Percentiles rank a stretch among this genome's conserved stretches.
These are phyloP conservation scores for Jatropha curcas DNA, from an alignment of 345 rosid species.

Conservation along the genomic window DNA sequence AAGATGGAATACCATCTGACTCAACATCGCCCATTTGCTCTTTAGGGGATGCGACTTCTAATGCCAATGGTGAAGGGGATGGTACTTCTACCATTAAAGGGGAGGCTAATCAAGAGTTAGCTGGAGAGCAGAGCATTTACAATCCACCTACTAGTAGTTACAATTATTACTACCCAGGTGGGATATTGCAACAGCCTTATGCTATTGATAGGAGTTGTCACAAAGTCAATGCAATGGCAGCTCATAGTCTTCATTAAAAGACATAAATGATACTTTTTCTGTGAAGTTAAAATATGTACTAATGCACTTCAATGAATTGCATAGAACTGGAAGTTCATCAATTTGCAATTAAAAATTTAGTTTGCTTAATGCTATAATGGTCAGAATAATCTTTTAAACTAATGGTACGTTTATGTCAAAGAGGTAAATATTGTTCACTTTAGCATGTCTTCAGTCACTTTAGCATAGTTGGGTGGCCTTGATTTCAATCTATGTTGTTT, in stretches of 20 bases:
- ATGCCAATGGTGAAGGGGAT: constrained; percentile 29
- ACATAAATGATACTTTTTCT: not conserved
- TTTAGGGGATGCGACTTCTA: constrained; percentile 27
- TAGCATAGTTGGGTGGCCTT: not conserved
- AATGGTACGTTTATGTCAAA: not conserved
- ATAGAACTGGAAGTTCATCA: not conserved
- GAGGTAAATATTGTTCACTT: not conserved
- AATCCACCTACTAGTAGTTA: constrained; percentile 37
- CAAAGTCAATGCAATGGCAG: not conserved
- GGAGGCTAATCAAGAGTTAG: constrained; percentile 28
- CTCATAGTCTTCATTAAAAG: not conserved
- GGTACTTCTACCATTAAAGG: constrained; percentile 23
- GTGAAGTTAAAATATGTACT: not conserved
- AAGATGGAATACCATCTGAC: constrained; percentile 30
- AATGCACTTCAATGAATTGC: not conserved
- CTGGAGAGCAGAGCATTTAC: constrained; percentile 27
- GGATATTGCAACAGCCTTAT: constrained; percentile 16
- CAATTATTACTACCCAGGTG: constrained; percentile 55
- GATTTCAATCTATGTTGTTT: not conserved
- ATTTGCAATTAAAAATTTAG: not conserved
- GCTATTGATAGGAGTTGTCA: not conserved
- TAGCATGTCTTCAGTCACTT: not conserved
- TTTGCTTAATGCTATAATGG: not conserved
- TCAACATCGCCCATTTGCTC: constrained; percentile 24
- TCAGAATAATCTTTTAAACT: not conserved